A percentile compares a stretch with the other conserved stretches of the same genome.
These are phyloP conservation scores for Durotheca rogersii DNA, from an alignment of 495 filamentous ascomycete genomes.

Conservation along the genomic window DNA sequence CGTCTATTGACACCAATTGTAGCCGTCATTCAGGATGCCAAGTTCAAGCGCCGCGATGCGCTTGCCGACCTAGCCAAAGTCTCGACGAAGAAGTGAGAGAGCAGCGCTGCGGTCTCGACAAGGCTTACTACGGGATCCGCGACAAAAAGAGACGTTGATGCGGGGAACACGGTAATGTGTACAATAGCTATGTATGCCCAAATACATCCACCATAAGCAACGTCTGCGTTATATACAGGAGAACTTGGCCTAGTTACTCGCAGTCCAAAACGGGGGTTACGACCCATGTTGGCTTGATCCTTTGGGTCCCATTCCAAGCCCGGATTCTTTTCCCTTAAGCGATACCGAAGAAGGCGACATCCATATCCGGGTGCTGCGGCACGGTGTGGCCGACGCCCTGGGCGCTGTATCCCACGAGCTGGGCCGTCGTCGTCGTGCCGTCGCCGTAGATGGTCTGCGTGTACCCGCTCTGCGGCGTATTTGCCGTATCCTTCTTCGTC, in stretches of 20 bases:
- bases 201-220: no score
- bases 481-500: constrained; percentile 38
- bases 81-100: constrained; percentile 47
- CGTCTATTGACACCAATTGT: constrained; percentile 18
- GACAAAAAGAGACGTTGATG: no score
- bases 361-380: constrained; percentile 44
- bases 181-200: no score
- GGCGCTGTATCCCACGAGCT: constrained; percentile 51
- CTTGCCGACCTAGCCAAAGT: constrained; percentile 61
- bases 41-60: constrained; percentile 70
- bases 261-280: no score
- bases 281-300: no score
- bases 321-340: constrained; percentile 11
- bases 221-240: no score
- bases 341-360: constrained; percentile 55
- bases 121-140: no score
- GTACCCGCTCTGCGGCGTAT: constrained; percentile 52
- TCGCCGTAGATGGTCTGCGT: constrained; percentile 57
- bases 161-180: no score
- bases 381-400: constrained; percentile 51
- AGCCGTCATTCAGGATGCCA: constrained; percentile 70
- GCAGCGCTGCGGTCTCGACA: no score
- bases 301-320: no score
- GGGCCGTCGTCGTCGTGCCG: constrained; percentile 41
- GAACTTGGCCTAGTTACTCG: no score